Evolutionary conservation across 2,329 filamentous ascomycete species (phyloP).

Genomic region (Verticillium tricorpus): DNA sequence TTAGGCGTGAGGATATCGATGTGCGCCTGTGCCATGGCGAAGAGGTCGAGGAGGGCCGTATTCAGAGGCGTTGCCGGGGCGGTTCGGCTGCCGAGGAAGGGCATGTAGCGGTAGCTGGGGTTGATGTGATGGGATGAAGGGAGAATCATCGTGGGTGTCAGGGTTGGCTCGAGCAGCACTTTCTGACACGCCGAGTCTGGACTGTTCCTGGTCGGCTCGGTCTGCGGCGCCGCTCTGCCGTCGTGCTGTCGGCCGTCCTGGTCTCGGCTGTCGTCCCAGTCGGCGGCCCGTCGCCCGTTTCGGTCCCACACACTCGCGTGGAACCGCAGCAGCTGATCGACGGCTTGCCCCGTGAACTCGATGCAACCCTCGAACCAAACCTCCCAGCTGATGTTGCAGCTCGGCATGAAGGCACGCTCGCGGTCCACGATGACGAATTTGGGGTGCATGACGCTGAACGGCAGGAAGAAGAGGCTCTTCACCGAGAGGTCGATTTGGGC

Average conservation of each 20-base stretch:
- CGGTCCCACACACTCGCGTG: conserved; percentile 63
- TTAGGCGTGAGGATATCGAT: conserved; percentile 77
- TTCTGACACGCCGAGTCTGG: conserved; percentile 17
- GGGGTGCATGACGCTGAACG: conserved; percentile 83
- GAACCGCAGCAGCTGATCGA: conserved; percentile 60
- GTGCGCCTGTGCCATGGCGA: conserved; percentile 50
- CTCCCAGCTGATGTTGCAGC: conserved; percentile 84
- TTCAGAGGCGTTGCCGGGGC: conserved; percentile 66
- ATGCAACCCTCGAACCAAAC: conserved; percentile 80
- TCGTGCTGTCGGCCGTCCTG: neutral
- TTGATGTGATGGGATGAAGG: conserved; percentile 71
- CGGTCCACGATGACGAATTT: conserved; percentile 77
- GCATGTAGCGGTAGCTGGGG: conserved; percentile 56
- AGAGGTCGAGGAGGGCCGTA: conserved; percentile 54
- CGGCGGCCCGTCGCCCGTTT: conserved; percentile 13
- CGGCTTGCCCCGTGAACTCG: conserved; percentile 57
- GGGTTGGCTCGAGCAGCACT: conserved; percentile 9
- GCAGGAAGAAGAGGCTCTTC: conserved; percentile 75
- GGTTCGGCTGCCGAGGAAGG: conserved; percentile 43
- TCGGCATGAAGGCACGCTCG: conserved; percentile 62
- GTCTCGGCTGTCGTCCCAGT: conserved; percentile 1
- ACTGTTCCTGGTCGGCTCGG: conserved; percentile 1
- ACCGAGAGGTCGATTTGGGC: conserved; percentile 63
- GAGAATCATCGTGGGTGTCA: conserved; percentile 57
- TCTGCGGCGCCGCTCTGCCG: neutral